phyloP scores from a whole-genome alignment of 2,329 filamentous ascomycete genomes.

The Tolypocladium cylindrosporum region DNA sequence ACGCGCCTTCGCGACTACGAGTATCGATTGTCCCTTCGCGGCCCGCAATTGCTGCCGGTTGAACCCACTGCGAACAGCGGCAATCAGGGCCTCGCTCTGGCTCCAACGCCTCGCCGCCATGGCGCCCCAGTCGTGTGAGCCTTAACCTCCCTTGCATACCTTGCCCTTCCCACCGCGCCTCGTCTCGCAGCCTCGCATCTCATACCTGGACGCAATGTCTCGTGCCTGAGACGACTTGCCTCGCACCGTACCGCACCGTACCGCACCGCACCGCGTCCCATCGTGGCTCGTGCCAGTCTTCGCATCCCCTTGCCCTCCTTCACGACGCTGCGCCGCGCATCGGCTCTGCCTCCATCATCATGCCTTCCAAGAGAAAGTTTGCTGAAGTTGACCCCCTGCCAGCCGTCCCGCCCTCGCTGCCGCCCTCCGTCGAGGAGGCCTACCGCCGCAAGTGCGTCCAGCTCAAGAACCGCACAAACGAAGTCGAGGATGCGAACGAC shows the following conservation, averaged over 20 bases:
- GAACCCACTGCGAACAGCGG: neutral
- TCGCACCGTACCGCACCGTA: neutral
- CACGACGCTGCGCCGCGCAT: neutral
- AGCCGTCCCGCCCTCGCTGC: constrained; percentile 51
- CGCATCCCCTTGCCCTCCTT: neutral
- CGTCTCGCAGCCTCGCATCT: neutral
- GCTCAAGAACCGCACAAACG: constrained; percentile 80
- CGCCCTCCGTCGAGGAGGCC: constrained; percentile 88
- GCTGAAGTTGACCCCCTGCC: constrained; percentile 25
- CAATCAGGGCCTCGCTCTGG: neutral
- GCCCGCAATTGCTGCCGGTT: neutral
- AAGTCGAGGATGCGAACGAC: constrained; percentile 89
- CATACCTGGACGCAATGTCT: neutral
- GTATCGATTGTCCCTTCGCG: neutral
- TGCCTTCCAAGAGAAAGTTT: constrained; percentile 26
- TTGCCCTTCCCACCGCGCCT: neutral
- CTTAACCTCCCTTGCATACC: constrained; percentile 6
- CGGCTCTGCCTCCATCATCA: constrained; percentile 7
- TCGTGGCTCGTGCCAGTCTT: neutral
- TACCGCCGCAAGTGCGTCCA: constrained; percentile 96
- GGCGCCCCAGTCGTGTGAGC: constrained; percentile 19
- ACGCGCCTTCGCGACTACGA: neutral
- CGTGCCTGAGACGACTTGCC: neutral
- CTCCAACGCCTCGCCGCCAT: constrained; percentile 8
- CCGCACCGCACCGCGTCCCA: neutral